phyloP scores from a whole-genome alignment of 257 asterid genomes.

The Solanum clarkiae region DNA sequence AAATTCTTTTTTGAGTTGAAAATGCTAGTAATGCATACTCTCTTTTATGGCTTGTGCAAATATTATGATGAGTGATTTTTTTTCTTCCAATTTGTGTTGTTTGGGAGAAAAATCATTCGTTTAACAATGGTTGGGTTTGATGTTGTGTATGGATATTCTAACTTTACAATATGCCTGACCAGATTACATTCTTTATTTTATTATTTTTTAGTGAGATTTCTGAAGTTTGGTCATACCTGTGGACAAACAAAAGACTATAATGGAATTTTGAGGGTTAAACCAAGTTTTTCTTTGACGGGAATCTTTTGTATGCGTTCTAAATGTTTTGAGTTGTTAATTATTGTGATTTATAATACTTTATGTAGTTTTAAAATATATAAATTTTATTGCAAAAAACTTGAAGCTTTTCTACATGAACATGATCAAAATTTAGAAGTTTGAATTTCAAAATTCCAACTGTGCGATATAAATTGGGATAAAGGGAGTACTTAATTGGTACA shows the following conservation, averaged over 20 bases:
- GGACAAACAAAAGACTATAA: neutral
- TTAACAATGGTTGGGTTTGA: neutral
- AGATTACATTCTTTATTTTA: neutral
- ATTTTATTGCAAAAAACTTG: too few species aligned
- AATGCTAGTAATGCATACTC: neutral
- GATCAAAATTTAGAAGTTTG: too few species aligned
- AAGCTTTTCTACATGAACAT: too few species aligned
- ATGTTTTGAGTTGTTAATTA: too few species aligned
- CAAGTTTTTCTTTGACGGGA: too few species aligned
- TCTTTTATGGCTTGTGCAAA: neutral
- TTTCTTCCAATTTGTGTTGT: neutral
- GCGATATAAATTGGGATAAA: too few species aligned
- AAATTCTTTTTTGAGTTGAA: too few species aligned
- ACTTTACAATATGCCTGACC: neutral
- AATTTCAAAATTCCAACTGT: too few species aligned
- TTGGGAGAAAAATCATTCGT: neutral
- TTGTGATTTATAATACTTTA: too few species aligned
- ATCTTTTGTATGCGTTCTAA: too few species aligned
- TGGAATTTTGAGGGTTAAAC: too few species aligned
- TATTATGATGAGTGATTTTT: neutral
- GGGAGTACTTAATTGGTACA: neutral
- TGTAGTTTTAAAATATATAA: too few species aligned
- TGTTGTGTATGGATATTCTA: neutral
- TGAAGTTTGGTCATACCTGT: neutral
- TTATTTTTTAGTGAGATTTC: neutral